Evolutionary conservation across 2,329 filamentous ascomycete species (phyloP).

Genomic region (Teratosphaeria pseudoeucalypti): DNA sequence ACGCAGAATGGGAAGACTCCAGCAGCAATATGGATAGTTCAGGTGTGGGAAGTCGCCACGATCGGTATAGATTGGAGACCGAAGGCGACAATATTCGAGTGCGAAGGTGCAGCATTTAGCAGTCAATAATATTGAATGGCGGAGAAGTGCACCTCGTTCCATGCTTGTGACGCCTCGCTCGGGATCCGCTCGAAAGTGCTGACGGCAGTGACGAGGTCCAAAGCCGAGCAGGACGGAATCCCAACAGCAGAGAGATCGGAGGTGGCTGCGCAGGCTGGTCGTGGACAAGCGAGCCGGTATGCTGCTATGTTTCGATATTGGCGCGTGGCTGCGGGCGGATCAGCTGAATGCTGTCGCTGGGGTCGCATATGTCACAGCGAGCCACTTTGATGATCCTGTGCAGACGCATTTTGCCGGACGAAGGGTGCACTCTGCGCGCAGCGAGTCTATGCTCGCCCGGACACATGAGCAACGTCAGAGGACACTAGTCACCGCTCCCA

Average conservation of each 20-base stretch:
- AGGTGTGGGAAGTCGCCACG: too few species aligned
- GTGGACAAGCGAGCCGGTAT: neutral
- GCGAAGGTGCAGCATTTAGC: neutral
- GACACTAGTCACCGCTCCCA: neutral
- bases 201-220: neutral
- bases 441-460: neutral
- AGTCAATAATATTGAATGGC: neutral
- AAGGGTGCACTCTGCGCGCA: too few species aligned
- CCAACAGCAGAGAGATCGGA: neutral
- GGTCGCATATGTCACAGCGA: too few species aligned
- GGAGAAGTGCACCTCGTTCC: neutral
- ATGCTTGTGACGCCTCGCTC: neutral
- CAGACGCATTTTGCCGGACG: too few species aligned
- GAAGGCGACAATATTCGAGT: neutral
- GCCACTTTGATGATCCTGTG: too few species aligned
- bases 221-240: neutral
- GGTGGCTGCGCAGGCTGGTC: neutral
- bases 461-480: neutral
- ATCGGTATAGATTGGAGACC: too few species aligned
- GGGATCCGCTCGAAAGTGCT: neutral
- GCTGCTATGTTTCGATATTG: too few species aligned
- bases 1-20: too few species aligned
- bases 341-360: too few species aligned
- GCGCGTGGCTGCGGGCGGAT: too few species aligned
- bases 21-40: too few species aligned